Evolutionary conservation across 2,329 filamentous ascomycete species (phyloP), one percentile per base, ranked within the genome.

Genomic region (Colletotrichum theobromicola): DNA sequence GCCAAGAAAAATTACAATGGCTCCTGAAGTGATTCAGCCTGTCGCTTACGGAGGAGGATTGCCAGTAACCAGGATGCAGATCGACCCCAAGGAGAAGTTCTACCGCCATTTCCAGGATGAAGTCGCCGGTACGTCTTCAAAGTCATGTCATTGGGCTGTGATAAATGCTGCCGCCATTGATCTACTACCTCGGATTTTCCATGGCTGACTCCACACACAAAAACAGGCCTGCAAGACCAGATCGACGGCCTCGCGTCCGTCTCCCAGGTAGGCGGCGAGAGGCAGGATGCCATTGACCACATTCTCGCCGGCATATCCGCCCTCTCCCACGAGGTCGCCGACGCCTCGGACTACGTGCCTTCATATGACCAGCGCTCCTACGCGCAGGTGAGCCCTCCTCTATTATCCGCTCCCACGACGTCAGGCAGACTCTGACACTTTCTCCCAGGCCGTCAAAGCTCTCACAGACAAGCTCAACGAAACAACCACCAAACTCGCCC

Each of bases 311-410:
- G 92, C 76, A 97, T 98, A 79, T 93, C 94, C 34, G 91, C 92
- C 72, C 89, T 98, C 18, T 95, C 95, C 2, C 94, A 93, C 77
- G 93, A 97, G 79, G 94, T 98, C 50, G 93, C 94, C 77, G 95
- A 98, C 84, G 94, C 94, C 1, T 91, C 94, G 2, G 92, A 93
- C 70, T 95, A 93, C 78, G 91, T 98, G 18, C 95, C 97, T 4
- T 92, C 95, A 9, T 97, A 98, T 81, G 97, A 98, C 80, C 95
- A 97, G 82, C 92, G 94, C 78, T 93, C 94, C 28, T 98, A 98
- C 81, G 91, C 93, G 57, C 92, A 96, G 85, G 94, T 95, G 84
- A 69, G 80, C n/a, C 21, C n/a, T 46, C 8, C 4, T 46, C 30
- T 9, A 74, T 46, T 34, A n/a, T 15, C 26, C 21, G 21, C 5